Base-by-base conservation (phyloP, 2,329 filamentous ascomycete genomes). In the Phyllosticta citribraziliensis region DNA sequence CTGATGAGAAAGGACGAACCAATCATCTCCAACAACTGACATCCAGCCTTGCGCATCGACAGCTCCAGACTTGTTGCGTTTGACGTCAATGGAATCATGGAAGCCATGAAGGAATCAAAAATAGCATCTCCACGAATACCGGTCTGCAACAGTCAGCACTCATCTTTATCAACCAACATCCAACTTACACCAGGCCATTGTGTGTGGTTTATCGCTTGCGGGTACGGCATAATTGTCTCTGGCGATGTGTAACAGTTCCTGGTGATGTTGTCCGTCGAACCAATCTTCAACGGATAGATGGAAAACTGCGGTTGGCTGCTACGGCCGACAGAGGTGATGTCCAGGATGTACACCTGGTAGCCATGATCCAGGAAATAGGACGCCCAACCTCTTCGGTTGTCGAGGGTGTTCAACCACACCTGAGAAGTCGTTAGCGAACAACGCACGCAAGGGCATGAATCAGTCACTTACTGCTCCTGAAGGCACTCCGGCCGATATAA, bases 321-420 rank as follows among this genome's bases (percentile, higher is more conserved):
- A 14, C 69, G 67, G 20, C 73, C 75, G 14, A 74, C 72, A 60
- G 68, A 70, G 27, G 74, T 70, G 60, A 73, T 71, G 62, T 78
- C 76, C 17, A 74, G 64, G 20, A 81, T 68, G 64, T 79, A 81
- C 55, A 79, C 70, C 25, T 70, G 70, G 63, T 79, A 80, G 17
- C 79, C 79, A 30, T 74, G 67, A 8, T 70, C 66, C 17, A 80
- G 67, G 63, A 79, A 80, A 63, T 74, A 77, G 0, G 76, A 75
- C 1, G 78, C 76, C 79, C 78, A 81, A 52, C 79, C 79, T 61
- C 69, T 63, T 5, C 74, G 69, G 35, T 73, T 75, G 64, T 81
- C 78, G 2, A 79, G 79, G 35, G 76, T 81, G 62, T 78, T 79
- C 30, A 77, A 70, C 69, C 76, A 80, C 64, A 79, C 78, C 73